phyloP scores from a whole-genome alignment of 2,329 filamentous ascomycete genomes.

The Xylaria sp. region DNA sequence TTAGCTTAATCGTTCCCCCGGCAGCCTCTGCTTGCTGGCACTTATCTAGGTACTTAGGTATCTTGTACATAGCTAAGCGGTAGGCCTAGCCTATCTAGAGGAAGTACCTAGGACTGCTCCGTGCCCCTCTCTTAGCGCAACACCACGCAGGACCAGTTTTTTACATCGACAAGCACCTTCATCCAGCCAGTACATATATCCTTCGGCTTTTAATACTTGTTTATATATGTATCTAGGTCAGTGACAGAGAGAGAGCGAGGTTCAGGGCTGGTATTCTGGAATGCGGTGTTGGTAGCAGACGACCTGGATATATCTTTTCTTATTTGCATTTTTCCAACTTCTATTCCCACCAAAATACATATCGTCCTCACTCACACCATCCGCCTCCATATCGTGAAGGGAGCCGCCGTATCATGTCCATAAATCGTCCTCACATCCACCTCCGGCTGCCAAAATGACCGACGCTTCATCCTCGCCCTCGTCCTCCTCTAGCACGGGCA shows the following conservation, averaged over 20 bases:
- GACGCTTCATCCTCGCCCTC: slow-evolving; percentile 43
- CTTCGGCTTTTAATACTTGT: not conserved
- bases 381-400: not conserved
- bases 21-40: not conserved
- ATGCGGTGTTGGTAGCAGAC: not conserved
- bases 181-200: too few relatives aligned
- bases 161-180: too few relatives aligned
- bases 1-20: not conserved
- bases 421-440: slow-evolving; percentile 14
- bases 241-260: not conserved
- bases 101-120: too few relatives aligned
- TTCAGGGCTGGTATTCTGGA: not conserved
- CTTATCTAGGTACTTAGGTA: not conserved
- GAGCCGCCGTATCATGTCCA: slow-evolving; percentile 31
- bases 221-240: not conserved
- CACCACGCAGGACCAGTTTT: too few relatives aligned
- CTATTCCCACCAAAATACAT: not conserved
- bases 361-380: not conserved
- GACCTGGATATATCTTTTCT: not conserved
- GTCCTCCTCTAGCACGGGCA: slow-evolving; percentile 51
- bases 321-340: not conserved
- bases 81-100: too few relatives aligned
- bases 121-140: not conserved
- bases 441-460: slow-evolving; percentile 37
- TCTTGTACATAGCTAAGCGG: not conserved